Base-by-base conservation (phyloP, 352 stramenopile species). In the Phytophthora agathidicida region DNA sequence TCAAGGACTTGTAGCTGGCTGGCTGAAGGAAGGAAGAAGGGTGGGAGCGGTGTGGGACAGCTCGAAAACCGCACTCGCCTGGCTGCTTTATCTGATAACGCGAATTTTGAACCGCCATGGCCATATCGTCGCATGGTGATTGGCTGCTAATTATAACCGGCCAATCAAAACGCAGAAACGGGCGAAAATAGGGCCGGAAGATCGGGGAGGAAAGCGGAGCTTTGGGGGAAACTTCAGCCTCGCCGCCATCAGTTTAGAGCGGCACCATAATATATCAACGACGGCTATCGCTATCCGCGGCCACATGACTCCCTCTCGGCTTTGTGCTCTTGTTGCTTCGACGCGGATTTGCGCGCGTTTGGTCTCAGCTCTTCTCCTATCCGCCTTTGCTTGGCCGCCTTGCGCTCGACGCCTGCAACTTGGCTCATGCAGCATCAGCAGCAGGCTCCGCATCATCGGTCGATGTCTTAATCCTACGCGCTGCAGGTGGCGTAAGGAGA, bases 21-120 rank as follows among this genome's bases (percentile, higher is more conserved):
- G 30, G 51, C 28, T 59, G 39, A 48, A 4, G 17, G 20, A 27
- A 19, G 28, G 39, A 48, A 4, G 17, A 14, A 27, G 27, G 28
- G 37, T 43, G 37, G 35, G 17, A 30, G 46, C 22, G n/a, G 37
- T 38, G 36, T 56, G 59, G 32, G 47, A 68, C 47, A 62, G 28
- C 42, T 33, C n/a, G 23, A 57, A 31, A 16, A 20, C 27, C 7
- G 24, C 19, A n/a, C 24, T 7, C 36, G 52, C 44, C 42, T 45
- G 52, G 44, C 52, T 52, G 39, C 31, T 38, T 22, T 13, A 42
- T 52, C 37, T 63, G 52, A 68, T 63, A 68, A 63, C 32, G 6
- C 28, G 33, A 47, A 47, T n/a, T n/a, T n/a, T n/a, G n/a, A n/a
- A n/a, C n/a, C 28, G 28, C 7, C 41, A 37, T 61, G 49, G 45